Evolutionary conservation across 164 flowering plant genomes (phyloP), one percentile per base, ranked within the genome.

Genomic region (Stephania yunnanensis): DNA sequence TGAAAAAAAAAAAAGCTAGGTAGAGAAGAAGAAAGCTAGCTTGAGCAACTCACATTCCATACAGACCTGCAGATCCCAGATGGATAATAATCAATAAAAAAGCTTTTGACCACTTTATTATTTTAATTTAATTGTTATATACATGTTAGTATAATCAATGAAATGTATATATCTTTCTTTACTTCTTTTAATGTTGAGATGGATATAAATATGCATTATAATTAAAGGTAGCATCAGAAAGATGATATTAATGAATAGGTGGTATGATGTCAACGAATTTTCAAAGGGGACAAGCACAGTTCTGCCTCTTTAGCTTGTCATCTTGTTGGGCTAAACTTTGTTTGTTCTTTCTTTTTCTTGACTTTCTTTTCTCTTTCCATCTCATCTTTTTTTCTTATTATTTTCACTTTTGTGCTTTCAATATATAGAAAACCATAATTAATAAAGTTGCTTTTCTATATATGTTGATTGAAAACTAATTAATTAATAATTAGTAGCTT

Each of bases 251-350:
- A 61, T 61, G 66, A 61, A 61, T 61, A 61, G 66, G 66, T 61
- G 7, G 25, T 61, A 61, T 61, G 66, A 61, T 61, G 66, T 61
- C 66, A 61, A 61, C 66, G 20, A 61, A 17, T 61, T 61, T 61
- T 61, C 66, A 61, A 61, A 61, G 66, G 25, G 66, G 66, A 3
- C 66, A 61, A 61, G 66, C 66, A 61, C 66, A 61, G 66, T 61
- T 61, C 66, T 61, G 25, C 20, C 66, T 50, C 55, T 50, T 11
- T 61, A 61, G 66, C 66, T 61, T 61, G 66, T 61, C 22, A 20
- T 61, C 66, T 61, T 61, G 25, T 61, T 61, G 66, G 66, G 66
- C n/a, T 61, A 61, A 61, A 61, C 29, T 61, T 61, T n/a, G 66
- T 4, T 61, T 61, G 22, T 17, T 58, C n/a, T 58, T 17, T 19